A percentile compares a stretch with the other conserved stretches of the same genome.
Conservation (phyloP, 306 rosid species). For the Casuarina cunninghamiana region DNA sequence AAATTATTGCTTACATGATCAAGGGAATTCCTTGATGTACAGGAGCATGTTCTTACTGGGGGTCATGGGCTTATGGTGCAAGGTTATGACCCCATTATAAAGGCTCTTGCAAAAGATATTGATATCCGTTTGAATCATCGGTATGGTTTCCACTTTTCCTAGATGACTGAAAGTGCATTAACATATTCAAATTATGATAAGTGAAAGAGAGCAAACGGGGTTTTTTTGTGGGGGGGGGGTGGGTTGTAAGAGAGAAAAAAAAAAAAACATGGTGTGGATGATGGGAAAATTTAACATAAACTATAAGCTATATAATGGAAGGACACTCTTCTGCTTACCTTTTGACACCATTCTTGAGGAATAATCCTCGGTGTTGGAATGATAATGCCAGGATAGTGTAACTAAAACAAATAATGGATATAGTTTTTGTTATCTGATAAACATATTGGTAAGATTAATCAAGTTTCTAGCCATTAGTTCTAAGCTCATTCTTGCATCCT, state of each 20-base stretch:
- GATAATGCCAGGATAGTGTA: not conserved
- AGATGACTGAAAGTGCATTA: slow-evolving; percentile 5
- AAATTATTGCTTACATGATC: slow-evolving; percentile 31
- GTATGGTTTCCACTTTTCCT: slow-evolving; percentile 35
- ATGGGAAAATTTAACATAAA: too few relatives aligned
- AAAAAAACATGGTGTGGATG: not conserved
- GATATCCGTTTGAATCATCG: slow-evolving; percentile 65
- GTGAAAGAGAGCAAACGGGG: not conserved
- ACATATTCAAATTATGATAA: slow-evolving; percentile 12
- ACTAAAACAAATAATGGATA: not conserved
- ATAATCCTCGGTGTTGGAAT: slow-evolving; percentile 1
- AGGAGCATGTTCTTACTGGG: slow-evolving; percentile 79
- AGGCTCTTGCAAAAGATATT: slow-evolving; percentile 66
- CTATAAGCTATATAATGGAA: not conserved
- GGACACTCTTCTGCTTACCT: not conserved
- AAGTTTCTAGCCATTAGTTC: not conserved
- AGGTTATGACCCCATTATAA: slow-evolving; percentile 71
- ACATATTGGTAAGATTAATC: not conserved
- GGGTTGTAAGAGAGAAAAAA: not conserved
- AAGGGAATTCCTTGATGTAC: slow-evolving; percentile 20
- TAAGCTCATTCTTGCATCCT: not conserved
- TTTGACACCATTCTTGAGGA: not conserved
- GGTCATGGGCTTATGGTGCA: slow-evolving; percentile 89
- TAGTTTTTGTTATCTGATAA: not conserved
- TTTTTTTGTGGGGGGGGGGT: too few relatives aligned